These are phyloP conservation scores for Suhomyces terraborum DNA, from an alignment of 1,139 yeast species.

Conservation along the genomic window DNA sequence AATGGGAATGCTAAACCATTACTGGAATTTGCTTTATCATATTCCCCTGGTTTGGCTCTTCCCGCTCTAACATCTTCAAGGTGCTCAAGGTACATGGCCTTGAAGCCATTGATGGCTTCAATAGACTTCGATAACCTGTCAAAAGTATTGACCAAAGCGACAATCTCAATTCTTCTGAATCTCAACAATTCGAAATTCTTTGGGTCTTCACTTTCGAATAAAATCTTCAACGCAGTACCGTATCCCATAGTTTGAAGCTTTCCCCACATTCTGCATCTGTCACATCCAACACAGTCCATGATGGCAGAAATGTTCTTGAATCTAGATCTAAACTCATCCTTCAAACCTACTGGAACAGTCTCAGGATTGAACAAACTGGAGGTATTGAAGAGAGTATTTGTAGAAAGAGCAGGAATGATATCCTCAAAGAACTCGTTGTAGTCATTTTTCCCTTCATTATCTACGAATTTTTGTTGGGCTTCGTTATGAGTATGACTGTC, in stretches of 20 bases:
- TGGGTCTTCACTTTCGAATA: conserved; percentile 70
- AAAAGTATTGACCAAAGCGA: conserved; percentile 87
- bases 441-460: conserved; percentile 40
- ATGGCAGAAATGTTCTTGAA: conserved; percentile 88
- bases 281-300: conserved; percentile 99
- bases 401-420: conserved; percentile 30
- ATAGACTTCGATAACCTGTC: conserved; percentile 88
- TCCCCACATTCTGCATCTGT: conserved; percentile 97
- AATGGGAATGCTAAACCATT: conserved; percentile 48
- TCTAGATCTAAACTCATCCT: conserved; percentile 80
- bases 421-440: conserved; percentile 26
- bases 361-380: conserved; percentile 57
- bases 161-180: conserved; percentile 81
- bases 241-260: conserved; percentile 95
- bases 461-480: conserved; percentile 16
- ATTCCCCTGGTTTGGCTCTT: conserved; percentile 44
- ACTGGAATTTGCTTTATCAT: conserved; percentile 31
- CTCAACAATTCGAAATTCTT: conserved; percentile 39
- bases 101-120: conserved; percentile 71
- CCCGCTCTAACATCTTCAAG: conserved; percentile 46
- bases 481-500: conserved; percentile 43
- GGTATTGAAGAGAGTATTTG: conserved; percentile 47
- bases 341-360: conserved; percentile 55
- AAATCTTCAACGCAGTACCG: conserved; percentile 89
- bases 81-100: conserved; percentile 51